Evolutionary conservation across 2,329 filamentous ascomycete genomes (phyloP).

Genomic region (Arthrobotrys iridis): DNA sequence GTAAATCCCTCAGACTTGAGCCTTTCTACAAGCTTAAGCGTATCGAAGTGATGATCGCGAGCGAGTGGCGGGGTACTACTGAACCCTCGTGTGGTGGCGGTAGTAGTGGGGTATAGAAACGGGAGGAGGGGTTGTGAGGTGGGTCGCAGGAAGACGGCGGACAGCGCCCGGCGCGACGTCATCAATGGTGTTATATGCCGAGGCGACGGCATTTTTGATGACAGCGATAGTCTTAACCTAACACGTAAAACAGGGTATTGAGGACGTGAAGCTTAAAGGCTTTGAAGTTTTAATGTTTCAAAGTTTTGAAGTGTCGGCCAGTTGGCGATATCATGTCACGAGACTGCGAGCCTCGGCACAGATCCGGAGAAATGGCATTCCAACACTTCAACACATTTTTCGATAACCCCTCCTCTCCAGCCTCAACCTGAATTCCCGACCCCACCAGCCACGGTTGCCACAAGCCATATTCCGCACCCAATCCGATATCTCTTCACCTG

Average conservation of each 20-base stretch:
- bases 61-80: constrained; percentile 71
- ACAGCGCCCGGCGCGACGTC: background rate
- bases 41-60: constrained; percentile 96
- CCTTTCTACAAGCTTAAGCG: constrained; percentile 93
- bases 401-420: background rate
- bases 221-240: background rate
- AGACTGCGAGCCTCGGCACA: constrained; percentile 14
- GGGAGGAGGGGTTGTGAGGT: constrained; percentile 14
- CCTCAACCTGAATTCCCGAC: background rate
- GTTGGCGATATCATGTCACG: constrained; percentile 23
- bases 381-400: constrained; percentile 45
- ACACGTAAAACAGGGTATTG: background rate
- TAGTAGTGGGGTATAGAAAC: constrained; percentile 28
- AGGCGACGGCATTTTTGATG: constrained; percentile 10
- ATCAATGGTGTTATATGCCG: background rate
- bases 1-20: constrained; percentile 92
- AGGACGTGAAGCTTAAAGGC: background rate
- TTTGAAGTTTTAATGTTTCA: background rate
- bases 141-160: constrained; percentile 20
- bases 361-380: background rate
- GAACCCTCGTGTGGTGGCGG: constrained; percentile 64
- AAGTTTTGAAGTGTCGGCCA: background rate
- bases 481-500: too few relatives aligned
- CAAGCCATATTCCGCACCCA: background rate
- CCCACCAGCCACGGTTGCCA: background rate